Conservation (phyloP, 495 filamentous ascomycete species). For the Aspergillus taichungensis region DNA sequence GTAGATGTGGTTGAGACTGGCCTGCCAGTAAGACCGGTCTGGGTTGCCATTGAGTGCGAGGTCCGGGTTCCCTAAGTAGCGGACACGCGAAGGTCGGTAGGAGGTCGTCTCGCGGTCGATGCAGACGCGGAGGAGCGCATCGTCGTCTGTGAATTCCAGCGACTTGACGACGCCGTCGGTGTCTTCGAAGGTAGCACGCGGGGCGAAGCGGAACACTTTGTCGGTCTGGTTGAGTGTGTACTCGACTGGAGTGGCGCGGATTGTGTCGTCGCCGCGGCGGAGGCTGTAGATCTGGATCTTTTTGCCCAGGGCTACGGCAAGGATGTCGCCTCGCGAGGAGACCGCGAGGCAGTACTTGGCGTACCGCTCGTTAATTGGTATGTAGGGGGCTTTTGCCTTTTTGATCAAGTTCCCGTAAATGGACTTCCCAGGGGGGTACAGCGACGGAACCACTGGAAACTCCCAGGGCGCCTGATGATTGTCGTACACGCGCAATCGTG, state of each 20-base stretch:
- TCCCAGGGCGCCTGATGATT: background rate
- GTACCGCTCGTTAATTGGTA: constrained; percentile 7
- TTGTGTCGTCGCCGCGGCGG: background rate
- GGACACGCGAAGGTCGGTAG: constrained; percentile 9
- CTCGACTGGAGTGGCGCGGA: constrained; percentile 5
- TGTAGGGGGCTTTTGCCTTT: background rate
- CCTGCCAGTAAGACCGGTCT: constrained; percentile 12
- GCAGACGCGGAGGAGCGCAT: constrained; percentile 13
- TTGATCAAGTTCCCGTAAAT: constrained; percentile 9
- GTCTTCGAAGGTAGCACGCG: constrained; percentile 6
- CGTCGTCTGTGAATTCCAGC: constrained; percentile 14
- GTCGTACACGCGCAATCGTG: constrained; percentile 5
- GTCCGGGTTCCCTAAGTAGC: constrained; percentile 12
- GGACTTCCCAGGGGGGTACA: constrained; percentile 12
- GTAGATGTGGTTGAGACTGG: constrained; percentile 9
- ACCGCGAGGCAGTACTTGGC: constrained; percentile 10
- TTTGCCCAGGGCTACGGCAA: constrained; percentile 11
- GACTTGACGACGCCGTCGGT: constrained; percentile 13
- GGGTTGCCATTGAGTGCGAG: background rate
- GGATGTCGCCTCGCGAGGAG: constrained; percentile 6
- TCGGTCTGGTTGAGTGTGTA: constrained; percentile 4
- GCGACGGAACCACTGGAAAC: constrained; percentile 4
- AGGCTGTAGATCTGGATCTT: constrained; percentile 15
- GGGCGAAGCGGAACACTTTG: background rate
- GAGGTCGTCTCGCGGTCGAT: constrained; percentile 10